Base-by-base conservation (phyloP, 257 asterid genomes). In the Nicotiana otophora region DNA sequence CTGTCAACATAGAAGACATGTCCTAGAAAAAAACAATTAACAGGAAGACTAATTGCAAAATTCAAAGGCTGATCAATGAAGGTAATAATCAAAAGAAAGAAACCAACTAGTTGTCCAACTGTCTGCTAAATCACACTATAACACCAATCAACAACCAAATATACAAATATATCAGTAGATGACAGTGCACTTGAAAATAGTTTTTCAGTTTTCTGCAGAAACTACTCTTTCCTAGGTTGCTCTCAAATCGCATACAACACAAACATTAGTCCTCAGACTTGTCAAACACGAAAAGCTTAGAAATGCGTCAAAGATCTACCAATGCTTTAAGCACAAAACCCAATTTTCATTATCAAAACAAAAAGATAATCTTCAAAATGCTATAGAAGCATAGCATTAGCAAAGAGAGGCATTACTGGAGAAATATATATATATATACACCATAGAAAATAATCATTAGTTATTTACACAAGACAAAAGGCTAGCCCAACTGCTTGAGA, bases 1-100 rank as follows among this genome's bases (percentile, higher is more conserved):
- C 98, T 96, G 93, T 87, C 87, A 16, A 79, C 70, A 85, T 53
- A 78, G n/a, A 79, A 85, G 17, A 42, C 26, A 78, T 34, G 33
- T 6, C 55, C 64, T 15, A 85, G 65, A 14, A 72, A 72, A 31
- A 70, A 39, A 42, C 19, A 63, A 63, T 63, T 10, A 26, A 26
- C 23, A 63, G 26, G 68, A 63, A 23, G 28, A 63, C 36, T 28
- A 63, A 61, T 61, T 9, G 66, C 66, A 61, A 10, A 10, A 62
- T 34, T 62, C 34, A 23, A 23, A 63, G 15, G 68, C 36, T 20
- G 68, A 26, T 63, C 68, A 63, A 63, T 15, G 28, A 63, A 63
- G 36, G 17, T 9, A 61, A 4, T 12, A 28, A 23, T n/a, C 31
- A 61, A 12, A 53, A 20, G 30, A 61, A 61, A 61, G 66, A 61